Conservation (phyloP, 805 yeast species). For the Nakazawaea molendinolei region DNA sequence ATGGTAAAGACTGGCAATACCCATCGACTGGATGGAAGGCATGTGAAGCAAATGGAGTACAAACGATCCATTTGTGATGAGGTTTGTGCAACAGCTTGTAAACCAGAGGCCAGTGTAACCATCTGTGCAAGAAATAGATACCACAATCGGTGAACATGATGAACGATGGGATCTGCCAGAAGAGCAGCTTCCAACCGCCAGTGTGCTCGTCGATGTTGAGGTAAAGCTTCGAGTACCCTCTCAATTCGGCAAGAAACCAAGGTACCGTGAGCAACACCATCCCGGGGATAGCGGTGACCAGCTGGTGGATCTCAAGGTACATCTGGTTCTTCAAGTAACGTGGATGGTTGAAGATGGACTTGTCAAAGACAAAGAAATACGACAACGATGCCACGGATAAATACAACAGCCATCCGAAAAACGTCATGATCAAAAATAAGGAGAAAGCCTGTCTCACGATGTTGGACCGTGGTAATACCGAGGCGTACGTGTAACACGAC, state of each 20-base stretch:
- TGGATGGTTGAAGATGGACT: constrained; percentile 90
- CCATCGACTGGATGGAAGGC: constrained; percentile 99
- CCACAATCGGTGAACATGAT: constrained; percentile 92
- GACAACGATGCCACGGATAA: constrained; percentile 69
- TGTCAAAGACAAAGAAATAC: constrained; percentile 76
- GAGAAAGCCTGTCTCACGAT: constrained; percentile 64
- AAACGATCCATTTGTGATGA: constrained; percentile 98
- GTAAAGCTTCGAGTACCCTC: constrained; percentile 78
- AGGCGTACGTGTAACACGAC: constrained; percentile 51
- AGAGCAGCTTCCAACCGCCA: constrained; percentile 63
- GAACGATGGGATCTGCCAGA: constrained; percentile 68
- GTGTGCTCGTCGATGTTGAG: constrained; percentile 52
- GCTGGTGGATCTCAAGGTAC: constrained; percentile 73
- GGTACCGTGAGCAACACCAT: constrained; percentile 89
- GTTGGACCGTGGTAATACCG: constrained; percentile 68
- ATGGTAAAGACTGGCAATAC: constrained; percentile 85
- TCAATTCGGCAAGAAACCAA: constrained; percentile 79
- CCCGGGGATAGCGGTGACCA: constrained; percentile 73
- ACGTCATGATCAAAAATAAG: constrained; percentile 58
- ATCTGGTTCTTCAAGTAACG: constrained; percentile 92
- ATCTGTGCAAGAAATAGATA: constrained; percentile 85
- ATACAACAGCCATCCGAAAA: constrained; percentile 87
- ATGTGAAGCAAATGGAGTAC: constrained; percentile 97
- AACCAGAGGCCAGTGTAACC: constrained; percentile 87
- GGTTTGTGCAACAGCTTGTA: constrained; percentile 91